Evolutionary conservation across 1,284 basidiomycete species (phyloP).

Genomic region (Naganishia cerealis): DNA sequence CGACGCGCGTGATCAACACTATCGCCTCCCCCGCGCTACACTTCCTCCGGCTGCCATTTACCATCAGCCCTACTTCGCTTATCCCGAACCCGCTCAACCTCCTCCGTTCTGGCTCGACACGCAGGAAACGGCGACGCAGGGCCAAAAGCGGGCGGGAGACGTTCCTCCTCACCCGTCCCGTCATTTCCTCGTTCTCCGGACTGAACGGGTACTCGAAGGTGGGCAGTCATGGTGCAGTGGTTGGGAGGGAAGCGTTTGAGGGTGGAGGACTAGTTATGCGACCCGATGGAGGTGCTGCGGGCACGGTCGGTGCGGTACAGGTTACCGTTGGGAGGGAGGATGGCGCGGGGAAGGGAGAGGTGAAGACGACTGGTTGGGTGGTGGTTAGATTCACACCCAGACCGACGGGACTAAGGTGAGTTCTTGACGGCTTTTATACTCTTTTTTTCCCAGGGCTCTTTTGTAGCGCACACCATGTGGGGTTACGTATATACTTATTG

Average conservation of each 20-base stretch:
- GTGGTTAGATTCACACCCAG: conserved; percentile 50
- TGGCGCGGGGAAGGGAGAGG: conserved; percentile 38
- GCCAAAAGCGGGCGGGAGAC: conserved; percentile 15
- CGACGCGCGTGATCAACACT: conserved; percentile 7
- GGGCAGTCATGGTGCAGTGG: neutral
- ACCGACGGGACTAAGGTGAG: conserved; percentile 50
- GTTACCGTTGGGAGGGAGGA: conserved; percentile 33
- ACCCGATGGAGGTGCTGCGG: conserved; percentile 42
- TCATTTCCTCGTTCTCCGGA: conserved; percentile 17
- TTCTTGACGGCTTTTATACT: neutral
- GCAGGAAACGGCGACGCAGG: neutral
- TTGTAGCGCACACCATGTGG: too few species aligned
- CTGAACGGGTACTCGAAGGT: neutral
- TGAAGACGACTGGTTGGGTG: conserved; percentile 54
- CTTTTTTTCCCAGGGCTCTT: neutral
- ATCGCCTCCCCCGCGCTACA: conserved; percentile 18
- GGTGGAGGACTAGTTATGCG: conserved; percentile 39
- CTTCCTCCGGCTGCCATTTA: conserved; percentile 20
- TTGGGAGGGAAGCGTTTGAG: conserved; percentile 1
- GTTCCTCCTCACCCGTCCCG: conserved; percentile 26
- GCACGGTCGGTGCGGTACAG: conserved; percentile 25
- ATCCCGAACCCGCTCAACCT: conserved; percentile 24
- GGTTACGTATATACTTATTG: neutral
- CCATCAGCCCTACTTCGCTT: conserved; percentile 12
- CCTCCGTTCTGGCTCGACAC: neutral